Percentiles rank a stretch among this genome's conserved stretches.
These are phyloP conservation scores for Crithidia fasciculata DNA, from an alignment of 208 protist genomes.

Conservation along the genomic window DNA sequence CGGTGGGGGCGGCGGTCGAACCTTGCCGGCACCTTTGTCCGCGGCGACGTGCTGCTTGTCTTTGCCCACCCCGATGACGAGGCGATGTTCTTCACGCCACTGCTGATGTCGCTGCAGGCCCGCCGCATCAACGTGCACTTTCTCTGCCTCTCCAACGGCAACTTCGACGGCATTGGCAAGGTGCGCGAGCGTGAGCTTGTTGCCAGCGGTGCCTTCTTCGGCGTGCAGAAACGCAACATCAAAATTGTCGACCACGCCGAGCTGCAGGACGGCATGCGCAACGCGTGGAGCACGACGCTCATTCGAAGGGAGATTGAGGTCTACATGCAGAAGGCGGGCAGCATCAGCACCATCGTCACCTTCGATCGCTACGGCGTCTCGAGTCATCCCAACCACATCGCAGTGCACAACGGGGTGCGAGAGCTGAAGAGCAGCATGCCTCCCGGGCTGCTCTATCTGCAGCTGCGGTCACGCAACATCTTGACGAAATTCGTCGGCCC, in stretches of 20 bases:
- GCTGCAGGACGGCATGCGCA: constrained; percentile 90
- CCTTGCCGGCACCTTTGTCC: constrained; percentile 31
- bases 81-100: constrained; percentile 92
- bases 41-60: constrained; percentile 87
- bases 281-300: constrained; percentile 59
- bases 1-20: constrained; percentile 51
- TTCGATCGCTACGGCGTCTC: constrained; percentile 96
- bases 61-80: constrained; percentile 94
- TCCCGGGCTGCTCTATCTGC: constrained; percentile 72
- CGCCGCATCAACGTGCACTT: constrained; percentile 70
- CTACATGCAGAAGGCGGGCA: constrained; percentile 63
- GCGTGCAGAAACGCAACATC: constrained; percentile 52
- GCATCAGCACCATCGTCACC: constrained; percentile 91
- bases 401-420: constrained; percentile 82
- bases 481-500: constrained; percentile 74
- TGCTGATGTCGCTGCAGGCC: constrained; percentile 54
- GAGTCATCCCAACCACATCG: constrained; percentile 96
- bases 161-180: constrained; percentile 78
- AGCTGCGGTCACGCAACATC: constrained; percentile 61
- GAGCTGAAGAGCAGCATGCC: constrained; percentile 69
- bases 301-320: constrained; percentile 63
- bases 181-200: constrained; percentile 88
- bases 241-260: constrained; percentile 74
- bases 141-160: constrained; percentile 95
- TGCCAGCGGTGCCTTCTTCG: constrained; percentile 78